Evolutionary conservation across 495 filamentous ascomycete species (phyloP).

Genomic region (Collariella sp.): DNA sequence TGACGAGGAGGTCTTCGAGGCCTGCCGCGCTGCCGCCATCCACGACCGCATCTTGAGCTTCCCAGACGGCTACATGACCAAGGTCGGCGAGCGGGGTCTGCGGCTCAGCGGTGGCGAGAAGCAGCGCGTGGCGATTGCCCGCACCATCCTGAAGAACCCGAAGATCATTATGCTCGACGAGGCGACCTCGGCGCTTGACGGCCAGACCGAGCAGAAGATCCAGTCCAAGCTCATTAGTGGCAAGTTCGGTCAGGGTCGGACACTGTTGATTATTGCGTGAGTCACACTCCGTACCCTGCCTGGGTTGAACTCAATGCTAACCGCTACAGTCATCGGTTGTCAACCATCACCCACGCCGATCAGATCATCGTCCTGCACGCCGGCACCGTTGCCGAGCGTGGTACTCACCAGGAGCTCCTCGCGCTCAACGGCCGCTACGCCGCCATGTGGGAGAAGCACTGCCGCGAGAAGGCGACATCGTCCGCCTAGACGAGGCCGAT

Average conservation of each 20-base stretch:
- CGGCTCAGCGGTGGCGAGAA: slow-evolving; percentile 88
- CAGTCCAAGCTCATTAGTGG: too few species aligned
- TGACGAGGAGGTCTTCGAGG: slow-evolving; percentile 75
- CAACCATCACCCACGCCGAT: slow-evolving; percentile 83
- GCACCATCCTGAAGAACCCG: too few species aligned
- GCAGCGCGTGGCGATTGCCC: too few species aligned
- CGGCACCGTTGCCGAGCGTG: slow-evolving; percentile 69
- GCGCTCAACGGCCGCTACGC: slow-evolving; percentile 65
- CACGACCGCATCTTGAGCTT: slow-evolving; percentile 90
- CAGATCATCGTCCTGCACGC: slow-evolving; percentile 85
- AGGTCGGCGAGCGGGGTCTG: slow-evolving; percentile 89
- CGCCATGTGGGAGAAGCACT: slow-evolving; percentile 86
- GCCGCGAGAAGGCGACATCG: too few species aligned
- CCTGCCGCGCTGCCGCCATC: slow-evolving; percentile 82
- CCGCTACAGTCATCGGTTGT: slow-evolving; percentile 83
- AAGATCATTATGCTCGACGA: slow-evolving; percentile 93
- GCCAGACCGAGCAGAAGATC: too few species aligned
- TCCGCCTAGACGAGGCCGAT: too few species aligned
- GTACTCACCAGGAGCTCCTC: slow-evolving; percentile 75
- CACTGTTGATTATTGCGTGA: too few species aligned
- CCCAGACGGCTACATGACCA: slow-evolving; percentile 79
- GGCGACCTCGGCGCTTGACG: slow-evolving; percentile 87
- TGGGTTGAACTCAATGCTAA: too few species aligned
- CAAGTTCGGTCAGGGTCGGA: too few species aligned
- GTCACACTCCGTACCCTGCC: too few species aligned